Percentiles rank a stretch among this genome's conserved stretches.
Evolutionary conservation across 495 filamentous ascomycete genomes (phyloP).

Genomic region (Penicillium pancosmium): DNA sequence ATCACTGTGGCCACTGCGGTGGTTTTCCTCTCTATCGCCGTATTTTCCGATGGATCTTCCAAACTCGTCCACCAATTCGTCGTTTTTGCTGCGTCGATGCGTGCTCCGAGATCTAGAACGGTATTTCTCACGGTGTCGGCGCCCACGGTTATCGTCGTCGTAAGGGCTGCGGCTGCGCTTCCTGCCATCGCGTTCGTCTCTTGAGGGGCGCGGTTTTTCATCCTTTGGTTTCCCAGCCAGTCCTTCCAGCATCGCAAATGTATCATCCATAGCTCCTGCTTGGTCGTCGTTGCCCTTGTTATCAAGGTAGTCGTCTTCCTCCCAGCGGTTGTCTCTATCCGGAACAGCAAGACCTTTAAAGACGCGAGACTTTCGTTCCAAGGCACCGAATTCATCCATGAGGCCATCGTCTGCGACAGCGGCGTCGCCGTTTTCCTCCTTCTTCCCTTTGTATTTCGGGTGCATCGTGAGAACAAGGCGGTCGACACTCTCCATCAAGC

Average conservation of each 20-base stretch:
- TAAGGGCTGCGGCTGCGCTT: constrained; percentile 77
- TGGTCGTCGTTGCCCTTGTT: constrained; percentile 39
- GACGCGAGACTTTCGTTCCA: constrained; percentile 68
- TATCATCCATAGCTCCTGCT: constrained; percentile 82
- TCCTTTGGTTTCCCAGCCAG: constrained; percentile 70
- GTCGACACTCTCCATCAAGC: constrained; percentile 88
- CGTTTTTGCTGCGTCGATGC: constrained; percentile 47
- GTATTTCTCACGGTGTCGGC: constrained; percentile 54
- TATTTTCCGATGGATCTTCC: constrained; percentile 50
- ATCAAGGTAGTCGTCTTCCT: constrained; percentile 47
- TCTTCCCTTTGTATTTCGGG: constrained; percentile 70
- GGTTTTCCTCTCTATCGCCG: constrained; percentile 43
- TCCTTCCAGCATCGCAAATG: constrained; percentile 85
- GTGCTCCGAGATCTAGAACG: constrained; percentile 57
- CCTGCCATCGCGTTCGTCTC: constrained; percentile 45
- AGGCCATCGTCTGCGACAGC: constrained; percentile 26
- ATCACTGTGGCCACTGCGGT: constrained; percentile 44
- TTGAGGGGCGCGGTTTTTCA: constrained; percentile 34
- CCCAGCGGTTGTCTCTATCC: constrained; percentile 68
- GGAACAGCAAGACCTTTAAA: constrained; percentile 91
- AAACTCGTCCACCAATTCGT: constrained; percentile 66
- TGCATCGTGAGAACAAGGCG: constrained; percentile 87
- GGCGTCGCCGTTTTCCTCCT: constrained; percentile 29
- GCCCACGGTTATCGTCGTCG: constrained; percentile 57
- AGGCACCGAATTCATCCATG: constrained; percentile 48